A percentile compares a stretch with the other conserved stretches of the same genome.
These are phyloP conservation scores for Alternaria solani DNA, from an alignment of 2,329 filamentous ascomycete species.

Conservation along the genomic window DNA sequence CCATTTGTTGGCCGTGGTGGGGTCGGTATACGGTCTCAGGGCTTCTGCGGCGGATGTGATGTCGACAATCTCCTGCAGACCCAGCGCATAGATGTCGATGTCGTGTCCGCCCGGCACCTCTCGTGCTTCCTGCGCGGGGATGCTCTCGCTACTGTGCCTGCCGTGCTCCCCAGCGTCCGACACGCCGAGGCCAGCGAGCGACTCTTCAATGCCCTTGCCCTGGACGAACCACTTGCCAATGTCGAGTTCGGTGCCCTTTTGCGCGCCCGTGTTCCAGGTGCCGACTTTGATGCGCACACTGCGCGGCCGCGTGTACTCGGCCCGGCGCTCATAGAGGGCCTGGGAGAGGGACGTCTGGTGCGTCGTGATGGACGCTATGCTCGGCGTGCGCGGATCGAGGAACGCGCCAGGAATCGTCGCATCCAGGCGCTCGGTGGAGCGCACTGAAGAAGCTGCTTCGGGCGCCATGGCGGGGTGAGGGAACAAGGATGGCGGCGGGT, in stretches of 20 bases:
- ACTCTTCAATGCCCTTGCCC: constrained; percentile 73
- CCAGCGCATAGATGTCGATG: constrained; percentile 89
- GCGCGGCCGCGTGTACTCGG: constrained; percentile 80
- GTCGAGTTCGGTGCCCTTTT: constrained; percentile 86
- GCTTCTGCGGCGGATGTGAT: constrained; percentile 82
- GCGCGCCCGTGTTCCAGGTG: constrained; percentile 92
- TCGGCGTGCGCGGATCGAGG: constrained; percentile 42
- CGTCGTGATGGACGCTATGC: constrained; percentile 42
- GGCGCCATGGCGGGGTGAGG: constrained; percentile 40
- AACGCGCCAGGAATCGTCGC: constrained; percentile 61
- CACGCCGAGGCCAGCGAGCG: constrained; percentile 63
- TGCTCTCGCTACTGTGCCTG: constrained; percentile 53
- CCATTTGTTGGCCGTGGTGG: constrained; percentile 77
- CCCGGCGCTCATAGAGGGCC: constrained; percentile 73
- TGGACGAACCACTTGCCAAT: constrained; percentile 87
- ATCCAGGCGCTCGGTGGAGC: constrained; percentile 48
- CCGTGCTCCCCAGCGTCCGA: constrained; percentile 37
- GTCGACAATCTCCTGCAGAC: constrained; percentile 91
- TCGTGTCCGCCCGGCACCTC: constrained; percentile 67
- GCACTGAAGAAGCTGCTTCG: constrained; percentile 28
- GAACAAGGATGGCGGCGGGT: constrained; percentile 3
- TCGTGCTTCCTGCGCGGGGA: constrained; percentile 58
- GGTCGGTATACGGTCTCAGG: constrained; percentile 77
- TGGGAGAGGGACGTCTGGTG: constrained; percentile 61
- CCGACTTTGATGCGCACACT: constrained; percentile 87